phyloP scores from a whole-genome alignment of 495 filamentous ascomycete genomes.

The Neurospora sp. region DNA sequence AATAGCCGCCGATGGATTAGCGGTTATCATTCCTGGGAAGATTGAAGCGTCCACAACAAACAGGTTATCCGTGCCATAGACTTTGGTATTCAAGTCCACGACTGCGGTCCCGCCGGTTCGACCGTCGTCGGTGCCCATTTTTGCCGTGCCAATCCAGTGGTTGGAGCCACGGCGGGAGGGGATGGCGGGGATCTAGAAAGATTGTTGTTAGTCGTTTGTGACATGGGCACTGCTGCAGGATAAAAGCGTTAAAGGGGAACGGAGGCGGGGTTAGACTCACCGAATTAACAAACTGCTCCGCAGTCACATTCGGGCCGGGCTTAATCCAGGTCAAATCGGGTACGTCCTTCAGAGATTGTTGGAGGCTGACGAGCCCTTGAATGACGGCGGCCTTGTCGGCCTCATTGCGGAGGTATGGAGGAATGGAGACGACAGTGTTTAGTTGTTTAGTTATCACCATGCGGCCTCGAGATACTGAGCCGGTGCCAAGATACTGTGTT shows the following conservation, averaged over 20 bases:
- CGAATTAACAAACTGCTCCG: slow-evolving; percentile 43
- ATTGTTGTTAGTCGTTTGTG: neutral
- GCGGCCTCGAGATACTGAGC: slow-evolving; percentile 46
- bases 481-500: slow-evolving; percentile 55
- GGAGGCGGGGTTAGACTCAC: neutral
- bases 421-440: slow-evolving; percentile 40
- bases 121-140: slow-evolving; percentile 54
- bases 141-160: slow-evolving; percentile 50
- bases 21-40: slow-evolving; percentile 44
- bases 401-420: slow-evolving; percentile 40
- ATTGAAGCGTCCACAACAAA: slow-evolving; percentile 49
- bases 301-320: slow-evolving; percentile 41
- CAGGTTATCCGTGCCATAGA: slow-evolving; percentile 56
- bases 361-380: slow-evolving; percentile 48
- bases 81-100: slow-evolving; percentile 53
- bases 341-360: slow-evolving; percentile 40
- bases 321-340: slow-evolving; percentile 42
- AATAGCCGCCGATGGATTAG: slow-evolving; percentile 45
- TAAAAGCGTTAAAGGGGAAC: neutral
- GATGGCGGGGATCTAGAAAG: slow-evolving; percentile 31
- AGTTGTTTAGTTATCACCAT: slow-evolving; percentile 47
- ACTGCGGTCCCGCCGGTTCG: slow-evolving; percentile 44
- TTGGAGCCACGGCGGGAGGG: slow-evolving; percentile 49
- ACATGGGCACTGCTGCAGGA: no score
- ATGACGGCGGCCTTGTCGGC: slow-evolving; percentile 39